Evolutionary conservation across 495 filamentous ascomycete genomes (phyloP).

Genomic region (Aspergillus carlsbadensis): DNA sequence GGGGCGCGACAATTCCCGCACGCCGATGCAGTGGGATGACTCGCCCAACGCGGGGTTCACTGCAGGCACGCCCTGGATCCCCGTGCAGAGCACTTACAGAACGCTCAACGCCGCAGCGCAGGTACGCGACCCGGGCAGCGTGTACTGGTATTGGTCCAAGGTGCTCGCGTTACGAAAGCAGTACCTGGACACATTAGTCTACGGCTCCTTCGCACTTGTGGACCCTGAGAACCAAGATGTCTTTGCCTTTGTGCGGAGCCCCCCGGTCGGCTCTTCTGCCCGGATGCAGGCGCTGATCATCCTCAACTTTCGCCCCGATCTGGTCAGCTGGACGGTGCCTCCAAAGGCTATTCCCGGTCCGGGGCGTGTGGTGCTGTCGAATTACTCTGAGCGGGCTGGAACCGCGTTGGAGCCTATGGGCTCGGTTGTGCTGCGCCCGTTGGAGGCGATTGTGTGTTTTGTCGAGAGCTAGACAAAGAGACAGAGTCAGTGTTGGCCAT

Average conservation of each 20-base stretch:
- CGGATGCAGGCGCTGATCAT: slow-evolving; percentile 12
- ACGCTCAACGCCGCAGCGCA: slow-evolving; percentile 45
- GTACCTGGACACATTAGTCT: slow-evolving; percentile 47
- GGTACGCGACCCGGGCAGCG: slow-evolving; percentile 29
- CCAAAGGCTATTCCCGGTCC: background rate
- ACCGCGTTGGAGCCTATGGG: background rate
- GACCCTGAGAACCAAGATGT: slow-evolving; percentile 33
- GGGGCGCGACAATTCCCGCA: slow-evolving; percentile 42
- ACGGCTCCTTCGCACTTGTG: slow-evolving; percentile 51
- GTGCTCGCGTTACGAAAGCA: slow-evolving; percentile 42
- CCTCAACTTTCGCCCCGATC: slow-evolving; percentile 15
- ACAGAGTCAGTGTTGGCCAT: too few relatives aligned
- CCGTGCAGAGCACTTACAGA: slow-evolving; percentile 41
- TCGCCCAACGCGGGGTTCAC: slow-evolving; percentile 43
- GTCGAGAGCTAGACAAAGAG: background rate
- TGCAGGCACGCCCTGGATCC: slow-evolving; percentile 48
- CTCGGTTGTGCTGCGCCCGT: background rate
- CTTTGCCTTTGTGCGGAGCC: slow-evolving; percentile 23
- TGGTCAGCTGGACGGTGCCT: background rate
- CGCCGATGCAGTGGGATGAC: slow-evolving; percentile 62
- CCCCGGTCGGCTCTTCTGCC: background rate
- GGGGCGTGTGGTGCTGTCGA: background rate
- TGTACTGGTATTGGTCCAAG: slow-evolving; percentile 46
- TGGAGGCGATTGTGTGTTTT: background rate
- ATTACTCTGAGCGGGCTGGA: background rate